These are phyloP conservation scores for Gossypium rotundifolium DNA, from an alignment of 345 rosid species.

Conservation along the genomic window DNA sequence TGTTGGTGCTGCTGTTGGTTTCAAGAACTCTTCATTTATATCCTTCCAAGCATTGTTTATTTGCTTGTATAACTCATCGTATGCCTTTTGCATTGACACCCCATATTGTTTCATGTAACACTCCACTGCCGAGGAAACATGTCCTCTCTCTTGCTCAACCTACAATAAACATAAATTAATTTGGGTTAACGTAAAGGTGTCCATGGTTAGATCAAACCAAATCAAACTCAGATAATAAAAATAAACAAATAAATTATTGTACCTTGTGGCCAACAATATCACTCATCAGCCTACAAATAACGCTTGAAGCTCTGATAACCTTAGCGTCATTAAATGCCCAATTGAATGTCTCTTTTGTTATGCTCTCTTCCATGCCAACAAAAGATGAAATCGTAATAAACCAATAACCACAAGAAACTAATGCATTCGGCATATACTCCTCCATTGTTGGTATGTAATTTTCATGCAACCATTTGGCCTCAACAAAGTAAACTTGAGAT, in stretches of 20 bases:
- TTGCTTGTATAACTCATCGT: background rate
- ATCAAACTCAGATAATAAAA: too few relatives aligned
- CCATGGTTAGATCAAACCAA: too few relatives aligned
- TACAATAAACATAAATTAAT: background rate
- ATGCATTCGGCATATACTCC: slow-evolving; percentile 27
- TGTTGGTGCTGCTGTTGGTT: slow-evolving; percentile 7
- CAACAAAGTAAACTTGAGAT: background rate
- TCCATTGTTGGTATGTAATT: slow-evolving; percentile 19
- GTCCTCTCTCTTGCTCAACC: slow-evolving; percentile 21
- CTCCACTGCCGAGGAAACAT: slow-evolving; percentile 23
- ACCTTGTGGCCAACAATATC: slow-evolving; percentile 22
- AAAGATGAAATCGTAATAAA: background rate
- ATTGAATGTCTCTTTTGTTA: slow-evolving; percentile 15
- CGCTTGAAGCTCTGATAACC: slow-evolving; percentile 13
- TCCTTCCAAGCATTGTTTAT: slow-evolving; percentile 31
- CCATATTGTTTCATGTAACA: slow-evolving; percentile 22
- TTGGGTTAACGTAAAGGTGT: too few relatives aligned
- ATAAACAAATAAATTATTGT: background rate
- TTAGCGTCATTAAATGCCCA: slow-evolving; percentile 19
- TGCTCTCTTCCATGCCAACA: slow-evolving; percentile 29
- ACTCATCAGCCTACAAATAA: background rate
- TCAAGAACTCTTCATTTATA: slow-evolving; percentile 25
- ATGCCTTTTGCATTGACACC: slow-evolving; percentile 11
- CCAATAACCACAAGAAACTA: background rate
- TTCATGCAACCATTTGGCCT: slow-evolving; percentile 28